A percentile compares a stretch with the other conserved stretches of the same genome.
Evolutionary conservation across 371 early-diverging fungal species (phyloP).

Genomic region (Lichtheimia corymbifera): DNA sequence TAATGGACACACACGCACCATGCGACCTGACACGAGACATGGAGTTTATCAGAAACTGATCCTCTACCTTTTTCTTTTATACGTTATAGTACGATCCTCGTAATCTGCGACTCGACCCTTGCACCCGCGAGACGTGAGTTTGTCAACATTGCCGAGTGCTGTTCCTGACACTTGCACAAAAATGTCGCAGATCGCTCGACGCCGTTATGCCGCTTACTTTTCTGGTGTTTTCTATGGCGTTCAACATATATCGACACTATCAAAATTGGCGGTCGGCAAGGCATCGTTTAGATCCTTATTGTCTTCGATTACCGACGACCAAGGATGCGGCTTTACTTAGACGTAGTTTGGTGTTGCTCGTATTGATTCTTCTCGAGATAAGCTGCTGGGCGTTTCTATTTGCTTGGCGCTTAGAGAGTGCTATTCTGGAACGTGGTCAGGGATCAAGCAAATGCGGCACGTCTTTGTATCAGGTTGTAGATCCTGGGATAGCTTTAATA

Average conservation of each 20-base stretch:
- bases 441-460: conserved; percentile 19
- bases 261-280: conserved; percentile 14
- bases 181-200: conserved; percentile 33
- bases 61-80: not conserved
- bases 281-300: conserved; percentile 19
- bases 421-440: conserved; percentile 33
- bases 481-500: conserved; percentile 41
- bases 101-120: conserved; percentile 29
- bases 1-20: conserved; percentile 1
- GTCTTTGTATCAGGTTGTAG: conserved; percentile 37
- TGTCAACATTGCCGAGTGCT: conserved; percentile 2
- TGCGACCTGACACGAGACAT: not conserved
- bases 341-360: conserved; percentile 32
- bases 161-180: no score
- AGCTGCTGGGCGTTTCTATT: conserved; percentile 51
- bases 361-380: conserved; percentile 40
- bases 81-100: conserved; percentile 5
- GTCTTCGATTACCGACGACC: conserved; percentile 35
- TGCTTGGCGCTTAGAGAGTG: conserved; percentile 51
- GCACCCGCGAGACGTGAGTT: conserved; percentile 34
- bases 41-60: not conserved
- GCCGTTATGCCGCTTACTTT: conserved; percentile 33
- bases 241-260: conserved; percentile 23
- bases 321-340: conserved; percentile 33
- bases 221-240: conserved; percentile 26